phyloP scores from a whole-genome alignment of 1,139 yeast genomes.

The Wickerhamomyces sp. region DNA sequence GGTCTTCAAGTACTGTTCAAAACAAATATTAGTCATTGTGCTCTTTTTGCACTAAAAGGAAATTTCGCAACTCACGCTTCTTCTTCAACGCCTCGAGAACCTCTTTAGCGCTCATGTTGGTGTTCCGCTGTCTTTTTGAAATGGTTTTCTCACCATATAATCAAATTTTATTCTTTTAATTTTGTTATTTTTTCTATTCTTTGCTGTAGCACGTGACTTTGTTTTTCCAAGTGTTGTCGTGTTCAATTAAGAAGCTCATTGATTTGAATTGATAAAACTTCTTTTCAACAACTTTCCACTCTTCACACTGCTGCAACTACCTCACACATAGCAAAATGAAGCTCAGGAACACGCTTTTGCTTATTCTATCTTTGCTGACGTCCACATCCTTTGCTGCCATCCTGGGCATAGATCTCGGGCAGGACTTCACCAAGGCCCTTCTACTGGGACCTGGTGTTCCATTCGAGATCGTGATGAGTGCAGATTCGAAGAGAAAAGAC shows the following conservation, averaged over 20 bases:
- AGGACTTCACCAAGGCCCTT: constrained; percentile 82
- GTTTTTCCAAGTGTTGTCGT: too few relatives aligned
- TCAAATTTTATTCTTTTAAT: too few relatives aligned
- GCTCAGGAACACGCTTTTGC: too few relatives aligned
- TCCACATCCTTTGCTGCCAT: constrained; percentile 46
- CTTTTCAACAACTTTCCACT: too few relatives aligned
- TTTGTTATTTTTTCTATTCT: too few relatives aligned
- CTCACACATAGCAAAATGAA: too few relatives aligned
- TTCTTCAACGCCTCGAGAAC: constrained; percentile 20
- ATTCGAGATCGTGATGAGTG: constrained; percentile 80
- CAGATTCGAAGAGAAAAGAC: constrained; percentile 90
- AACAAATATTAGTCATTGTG: neutral
- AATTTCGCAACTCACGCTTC: constrained; percentile 20
- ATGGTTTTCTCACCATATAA: too few relatives aligned
- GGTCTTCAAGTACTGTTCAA: constrained; percentile 12
- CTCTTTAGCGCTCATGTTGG: constrained; percentile 17
- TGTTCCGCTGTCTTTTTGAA: neutral
- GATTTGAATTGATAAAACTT: too few relatives aligned
- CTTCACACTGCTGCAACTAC: too few relatives aligned
- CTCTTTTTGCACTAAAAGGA: neutral
- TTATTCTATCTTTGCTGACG: constrained; percentile 1
- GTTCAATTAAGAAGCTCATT: too few relatives aligned
- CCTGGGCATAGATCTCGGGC: constrained; percentile 86
- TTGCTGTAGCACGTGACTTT: too few relatives aligned
- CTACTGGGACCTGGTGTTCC: constrained; percentile 88